A percentile compares a stretch with the other conserved stretches of the same genome.
Evolutionary conservation across 495 filamentous ascomycete genomes (phyloP).

Genomic region (Penicillium canariense): DNA sequence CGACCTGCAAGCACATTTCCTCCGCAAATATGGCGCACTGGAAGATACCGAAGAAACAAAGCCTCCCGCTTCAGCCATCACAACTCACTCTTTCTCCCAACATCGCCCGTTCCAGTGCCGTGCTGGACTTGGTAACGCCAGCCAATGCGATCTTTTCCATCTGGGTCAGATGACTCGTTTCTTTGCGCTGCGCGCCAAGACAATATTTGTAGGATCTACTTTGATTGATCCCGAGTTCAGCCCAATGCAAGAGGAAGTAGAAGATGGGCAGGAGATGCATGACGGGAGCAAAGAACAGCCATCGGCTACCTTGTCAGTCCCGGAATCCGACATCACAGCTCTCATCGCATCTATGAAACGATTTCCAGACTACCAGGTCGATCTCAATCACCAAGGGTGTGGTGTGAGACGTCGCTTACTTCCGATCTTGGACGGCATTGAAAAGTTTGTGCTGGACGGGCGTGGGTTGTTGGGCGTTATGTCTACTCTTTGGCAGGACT

Average conservation of each 20-base stretch:
- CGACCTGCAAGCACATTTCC: conserved; percentile 71
- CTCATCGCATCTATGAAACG: conserved; percentile 56
- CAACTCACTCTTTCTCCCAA: conserved; percentile 18
- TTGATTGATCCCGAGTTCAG: conserved; percentile 42
- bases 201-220: conserved; percentile 49
- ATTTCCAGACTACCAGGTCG: conserved; percentile 75
- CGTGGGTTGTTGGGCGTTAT: conserved; percentile 66
- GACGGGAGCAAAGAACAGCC: neutral
- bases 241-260: conserved; percentile 18
- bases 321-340: conserved; percentile 44
- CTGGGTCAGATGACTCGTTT: conserved; percentile 84
- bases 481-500: conserved; percentile 35
- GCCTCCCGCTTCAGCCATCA: conserved; percentile 9
- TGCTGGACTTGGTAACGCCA: conserved; percentile 70
- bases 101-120: conserved; percentile 62
- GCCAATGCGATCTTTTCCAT: conserved; percentile 81
- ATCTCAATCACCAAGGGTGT: conserved; percentile 73
- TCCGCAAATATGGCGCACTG: conserved; percentile 58
- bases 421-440: conserved; percentile 66
- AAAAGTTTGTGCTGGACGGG: conserved; percentile 63
- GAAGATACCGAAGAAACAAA: conserved; percentile 24
- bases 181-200: conserved; percentile 52
- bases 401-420: conserved; percentile 66
- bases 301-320: conserved; percentile 1
- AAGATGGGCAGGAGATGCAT: too few species aligned